A percentile compares a stretch with the other conserved stretches of the same genome.
Evolutionary conservation across 208 protist species (phyloP).

Genomic region (Trypanosoma caninum): DNA sequence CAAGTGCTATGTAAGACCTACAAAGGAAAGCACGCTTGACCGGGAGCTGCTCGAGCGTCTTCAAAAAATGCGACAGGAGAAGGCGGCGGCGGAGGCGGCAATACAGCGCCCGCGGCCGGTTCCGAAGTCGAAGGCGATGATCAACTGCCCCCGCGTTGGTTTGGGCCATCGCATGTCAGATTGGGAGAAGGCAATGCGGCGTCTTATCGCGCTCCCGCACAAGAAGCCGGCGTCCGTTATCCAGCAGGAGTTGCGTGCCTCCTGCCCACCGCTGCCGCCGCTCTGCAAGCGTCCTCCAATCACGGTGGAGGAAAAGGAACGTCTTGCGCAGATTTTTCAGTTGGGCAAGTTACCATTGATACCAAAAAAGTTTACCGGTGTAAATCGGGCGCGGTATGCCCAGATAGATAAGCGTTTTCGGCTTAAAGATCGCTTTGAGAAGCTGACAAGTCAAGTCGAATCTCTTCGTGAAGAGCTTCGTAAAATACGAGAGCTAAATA

Average conservation of each 20-base stretch:
- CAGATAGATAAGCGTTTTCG: conserved; percentile 44
- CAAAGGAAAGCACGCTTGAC: conserved; percentile 79
- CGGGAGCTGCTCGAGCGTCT: conserved; percentile 62
- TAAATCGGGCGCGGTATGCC: conserved; percentile 46
- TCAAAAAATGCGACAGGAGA: conserved; percentile 48
- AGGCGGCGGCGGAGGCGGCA: conserved; percentile 59
- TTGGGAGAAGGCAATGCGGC: conserved; percentile 60
- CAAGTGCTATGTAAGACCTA: conserved; percentile 69
- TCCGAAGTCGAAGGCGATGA: conserved; percentile 74
- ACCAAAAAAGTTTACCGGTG: conserved; percentile 58
- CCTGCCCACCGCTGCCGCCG: conserved; percentile 21
- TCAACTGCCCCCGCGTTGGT: conserved; percentile 64
- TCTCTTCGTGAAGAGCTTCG: conserved; percentile 49
- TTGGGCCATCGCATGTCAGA: conserved; percentile 29
- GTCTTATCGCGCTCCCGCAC: conserved; percentile 66
- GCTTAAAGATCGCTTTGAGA: conserved; percentile 65
- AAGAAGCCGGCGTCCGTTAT: conserved; percentile 54
- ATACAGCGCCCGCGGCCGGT: conserved; percentile 67
- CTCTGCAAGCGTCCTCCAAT: conserved; percentile 42
- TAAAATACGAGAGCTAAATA: background rate
- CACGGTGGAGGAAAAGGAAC: conserved; percentile 79
- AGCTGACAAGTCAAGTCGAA: conserved; percentile 38
- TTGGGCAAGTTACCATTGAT: conserved; percentile 67
- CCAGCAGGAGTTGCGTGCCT: conserved; percentile 35
- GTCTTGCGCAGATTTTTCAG: conserved; percentile 74